Percentiles rank a stretch among this genome's conserved stretches.
These are phyloP conservation scores for Pichia sporocuriosa DNA, from an alignment of 805 yeast species.

Conservation along the genomic window DNA sequence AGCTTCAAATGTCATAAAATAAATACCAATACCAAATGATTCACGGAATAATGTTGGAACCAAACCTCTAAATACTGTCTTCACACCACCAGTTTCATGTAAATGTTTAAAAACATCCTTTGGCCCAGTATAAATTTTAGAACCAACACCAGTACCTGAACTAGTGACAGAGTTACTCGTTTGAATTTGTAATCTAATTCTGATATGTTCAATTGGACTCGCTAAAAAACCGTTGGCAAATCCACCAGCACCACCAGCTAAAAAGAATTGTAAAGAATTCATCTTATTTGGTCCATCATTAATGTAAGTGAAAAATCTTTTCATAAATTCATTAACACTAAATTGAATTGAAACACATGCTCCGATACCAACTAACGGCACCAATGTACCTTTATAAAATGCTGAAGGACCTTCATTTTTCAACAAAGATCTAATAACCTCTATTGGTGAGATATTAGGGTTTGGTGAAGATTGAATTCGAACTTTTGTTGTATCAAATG, in stretches of 20 bases:
- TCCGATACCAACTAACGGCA: slow-evolving; percentile 94
- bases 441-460: slow-evolving; percentile 54
- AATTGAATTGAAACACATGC: slow-evolving; percentile 96
- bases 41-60: slow-evolving; percentile 81
- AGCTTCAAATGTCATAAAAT: slow-evolving; percentile 88
- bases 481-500: slow-evolving; percentile 92
- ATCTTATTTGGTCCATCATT: slow-evolving; percentile 40
- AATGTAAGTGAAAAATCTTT: slow-evolving; percentile 53
- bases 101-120: slow-evolving; percentile 61
- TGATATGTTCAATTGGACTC: slow-evolving; percentile 89
- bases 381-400: slow-evolving; percentile 88
- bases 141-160: slow-evolving; percentile 24
- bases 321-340: slow-evolving; percentile 92
- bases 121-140: slow-evolving; percentile 56
- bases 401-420: slow-evolving; percentile 79
- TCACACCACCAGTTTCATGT: slow-evolving; percentile 43
- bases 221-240: slow-evolving; percentile 84
- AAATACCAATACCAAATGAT: slow-evolving; percentile 79
- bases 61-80: slow-evolving; percentile 64
- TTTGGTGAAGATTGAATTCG: slow-evolving; percentile 84
- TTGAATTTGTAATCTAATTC: slow-evolving; percentile 91
- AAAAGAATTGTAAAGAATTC: slow-evolving; percentile 60
- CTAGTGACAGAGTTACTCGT: slow-evolving; percentile 41
- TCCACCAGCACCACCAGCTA: slow-evolving; percentile 89
- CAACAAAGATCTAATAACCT: slow-evolving; percentile 66